Percentiles rank a stretch among this genome's conserved stretches.
Evolutionary conservation across 768 basidiomycete genomes (phyloP).

Genomic region (Pleurotus citrinopileatus): DNA sequence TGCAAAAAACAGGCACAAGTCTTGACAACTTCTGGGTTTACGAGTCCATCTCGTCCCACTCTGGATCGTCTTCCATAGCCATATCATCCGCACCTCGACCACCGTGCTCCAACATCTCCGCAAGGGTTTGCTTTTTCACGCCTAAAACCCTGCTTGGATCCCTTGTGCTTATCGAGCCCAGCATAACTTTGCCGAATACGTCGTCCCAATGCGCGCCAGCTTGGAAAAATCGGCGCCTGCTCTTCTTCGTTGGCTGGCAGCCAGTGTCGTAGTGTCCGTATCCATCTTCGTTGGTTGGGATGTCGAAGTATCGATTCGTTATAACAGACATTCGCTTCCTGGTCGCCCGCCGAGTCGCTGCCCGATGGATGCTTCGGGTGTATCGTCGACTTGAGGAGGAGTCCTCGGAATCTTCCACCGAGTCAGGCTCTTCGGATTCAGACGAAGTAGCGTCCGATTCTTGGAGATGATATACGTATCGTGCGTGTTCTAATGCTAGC

Average conservation of each 20-base stretch:
- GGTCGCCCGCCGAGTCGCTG: conserved; percentile 18
- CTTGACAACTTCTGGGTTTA: not conserved
- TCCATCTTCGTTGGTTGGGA: conserved; percentile 41
- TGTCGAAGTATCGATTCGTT: conserved; percentile 57
- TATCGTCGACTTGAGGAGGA: conserved; percentile 32
- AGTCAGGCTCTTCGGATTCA: conserved; percentile 44
- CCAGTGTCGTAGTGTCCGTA: conserved; percentile 37
- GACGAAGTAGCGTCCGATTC: conserved; percentile 44
- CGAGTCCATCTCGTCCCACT: conserved; percentile 23
- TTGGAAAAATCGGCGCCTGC: conserved; percentile 59
- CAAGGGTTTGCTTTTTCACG: conserved; percentile 7
- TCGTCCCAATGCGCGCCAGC: conserved; percentile 32
- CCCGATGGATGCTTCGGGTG: conserved; percentile 19
- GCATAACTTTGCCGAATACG: conserved; percentile 20
- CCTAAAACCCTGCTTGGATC: conserved; percentile 13
- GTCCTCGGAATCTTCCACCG: conserved; percentile 42
- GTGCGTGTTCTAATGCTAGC: conserved; percentile 51
- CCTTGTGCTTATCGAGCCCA: conserved; percentile 16
- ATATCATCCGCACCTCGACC: conserved; percentile 18
- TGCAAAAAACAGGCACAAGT: not conserved
- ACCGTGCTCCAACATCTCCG: conserved; percentile 22
- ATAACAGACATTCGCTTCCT: conserved; percentile 68
- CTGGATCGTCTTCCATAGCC: conserved; percentile 21
- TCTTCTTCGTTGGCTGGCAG: conserved; percentile 24
- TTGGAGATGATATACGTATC: conserved; percentile 61